Evolutionary conservation across 2,329 filamentous ascomycete genomes (phyloP).

Genomic region (Aspergillus quadrilineatus): DNA sequence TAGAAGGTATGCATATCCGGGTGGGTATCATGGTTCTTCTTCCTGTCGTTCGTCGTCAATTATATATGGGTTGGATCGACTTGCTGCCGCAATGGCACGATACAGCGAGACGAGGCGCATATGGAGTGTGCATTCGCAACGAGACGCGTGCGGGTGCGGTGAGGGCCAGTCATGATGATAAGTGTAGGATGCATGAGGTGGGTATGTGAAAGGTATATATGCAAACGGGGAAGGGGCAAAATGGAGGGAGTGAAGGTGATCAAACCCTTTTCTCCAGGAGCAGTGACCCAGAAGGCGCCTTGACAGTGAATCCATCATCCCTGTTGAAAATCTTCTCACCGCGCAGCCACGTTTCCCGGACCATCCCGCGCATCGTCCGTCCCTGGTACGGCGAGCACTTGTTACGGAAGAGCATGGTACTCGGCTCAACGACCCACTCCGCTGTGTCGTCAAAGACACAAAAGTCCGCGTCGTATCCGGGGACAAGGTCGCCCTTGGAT

Average conservation of each 20-base stretch:
- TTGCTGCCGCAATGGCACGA: neutral
- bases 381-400: conserved; percentile 89
- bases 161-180: neutral
- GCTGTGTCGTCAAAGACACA: conserved; percentile 88
- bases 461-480: conserved; percentile 84
- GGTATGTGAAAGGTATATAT: neutral
- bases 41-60: neutral
- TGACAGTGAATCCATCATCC: conserved; percentile 48
- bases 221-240: neutral
- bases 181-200: neutral
- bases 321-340: conserved; percentile 72
- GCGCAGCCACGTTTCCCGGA: conserved; percentile 81
- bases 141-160: neutral
- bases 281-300: conserved; percentile 38
- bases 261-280: conserved; percentile 41
- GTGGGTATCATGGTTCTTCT: neutral
- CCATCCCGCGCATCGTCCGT: conserved; percentile 71
- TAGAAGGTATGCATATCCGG: conserved; percentile 1
- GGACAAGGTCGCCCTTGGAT: conserved; percentile 75
- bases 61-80: neutral
- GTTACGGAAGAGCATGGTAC: conserved; percentile 92
- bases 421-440: conserved; percentile 69
- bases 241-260: conserved; percentile 18
- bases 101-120: conserved; percentile 1
- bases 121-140: neutral